These are phyloP conservation scores for Diaporthe sp. DNA, from an alignment of 2,329 filamentous ascomycete genomes.

Conservation along the genomic window DNA sequence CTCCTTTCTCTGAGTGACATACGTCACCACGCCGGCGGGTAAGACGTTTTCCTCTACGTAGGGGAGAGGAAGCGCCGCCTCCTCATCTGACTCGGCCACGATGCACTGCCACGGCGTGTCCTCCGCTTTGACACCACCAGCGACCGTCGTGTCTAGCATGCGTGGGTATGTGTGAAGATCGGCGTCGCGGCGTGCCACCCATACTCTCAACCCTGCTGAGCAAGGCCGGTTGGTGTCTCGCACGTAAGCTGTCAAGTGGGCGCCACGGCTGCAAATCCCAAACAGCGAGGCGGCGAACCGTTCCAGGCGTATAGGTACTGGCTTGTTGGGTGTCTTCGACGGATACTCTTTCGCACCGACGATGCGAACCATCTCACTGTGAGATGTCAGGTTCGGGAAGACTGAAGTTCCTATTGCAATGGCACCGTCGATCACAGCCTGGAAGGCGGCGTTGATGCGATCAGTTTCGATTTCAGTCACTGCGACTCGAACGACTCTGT, in stretches of 20 bases:
- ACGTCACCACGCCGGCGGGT: slow-evolving; percentile 50
- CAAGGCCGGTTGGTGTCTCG: slow-evolving; percentile 9
- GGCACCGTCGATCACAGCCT: slow-evolving; percentile 54
- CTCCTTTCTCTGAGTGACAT: slow-evolving; percentile 28
- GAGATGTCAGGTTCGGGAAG: slow-evolving; percentile 53
- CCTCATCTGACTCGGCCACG: slow-evolving; percentile 79
- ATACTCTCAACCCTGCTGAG: slow-evolving; percentile 66
- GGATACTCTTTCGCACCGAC: slow-evolving; percentile 48
- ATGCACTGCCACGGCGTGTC: slow-evolving; percentile 77
- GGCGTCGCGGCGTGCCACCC: slow-evolving; percentile 76
- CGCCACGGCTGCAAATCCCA: slow-evolving; percentile 75
- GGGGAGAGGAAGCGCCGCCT: slow-evolving; percentile 63
- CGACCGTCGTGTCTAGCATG: slow-evolving; percentile 85
- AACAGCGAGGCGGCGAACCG: slow-evolving; percentile 74
- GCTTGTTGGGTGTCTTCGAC: background rate
- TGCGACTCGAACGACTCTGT: slow-evolving; percentile 50
- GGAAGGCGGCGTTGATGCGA: slow-evolving; percentile 53
- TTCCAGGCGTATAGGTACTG: slow-evolving; percentile 59
- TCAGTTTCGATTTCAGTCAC: background rate
- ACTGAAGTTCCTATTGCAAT: slow-evolving; percentile 48
- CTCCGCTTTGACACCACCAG: slow-evolving; percentile 78
- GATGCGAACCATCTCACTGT: slow-evolving; percentile 59
- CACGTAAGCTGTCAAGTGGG: slow-evolving; percentile 75
- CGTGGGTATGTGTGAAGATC: slow-evolving; percentile 80
- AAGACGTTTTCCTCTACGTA: slow-evolving; percentile 46